Conservation (phyloP, 1,284 basidiomycete genomes). For the Boletus smithii region DNA sequence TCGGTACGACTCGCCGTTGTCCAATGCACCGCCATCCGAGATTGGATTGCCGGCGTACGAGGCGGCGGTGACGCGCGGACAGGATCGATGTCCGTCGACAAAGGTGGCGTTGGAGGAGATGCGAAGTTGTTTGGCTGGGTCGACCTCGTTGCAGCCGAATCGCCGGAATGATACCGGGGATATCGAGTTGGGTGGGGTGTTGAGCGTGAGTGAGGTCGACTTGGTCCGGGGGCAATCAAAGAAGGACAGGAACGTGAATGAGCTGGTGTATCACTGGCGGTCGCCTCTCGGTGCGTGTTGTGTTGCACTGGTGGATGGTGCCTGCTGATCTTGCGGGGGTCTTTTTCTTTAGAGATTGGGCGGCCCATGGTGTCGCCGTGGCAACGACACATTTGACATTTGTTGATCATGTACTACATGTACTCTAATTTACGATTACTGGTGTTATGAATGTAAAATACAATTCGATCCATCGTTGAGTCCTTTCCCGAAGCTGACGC, state of each 20-base stretch:
- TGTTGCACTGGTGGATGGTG: background rate
- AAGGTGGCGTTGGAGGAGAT: slow-evolving; percentile 1
- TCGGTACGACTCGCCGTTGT: background rate
- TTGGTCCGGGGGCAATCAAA: slow-evolving; percentile 34
- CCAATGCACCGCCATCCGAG: background rate
- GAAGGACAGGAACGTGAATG: slow-evolving; percentile 35
- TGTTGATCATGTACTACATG: too few relatives aligned
- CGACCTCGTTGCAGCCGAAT: slow-evolving; percentile 40
- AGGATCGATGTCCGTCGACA: background rate
- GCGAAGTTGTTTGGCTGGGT: too few relatives aligned
- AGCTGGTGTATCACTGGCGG: slow-evolving; percentile 46
- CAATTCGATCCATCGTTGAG: too few relatives aligned
- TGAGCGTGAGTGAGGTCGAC: slow-evolving; percentile 36
- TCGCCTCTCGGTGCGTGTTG: slow-evolving; percentile 48
- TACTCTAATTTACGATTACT: too few relatives aligned
- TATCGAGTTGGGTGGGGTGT: slow-evolving; percentile 32
- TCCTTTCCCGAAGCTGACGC: too few relatives aligned
- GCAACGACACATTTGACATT: slow-evolving; percentile 1
- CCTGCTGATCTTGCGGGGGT: background rate
- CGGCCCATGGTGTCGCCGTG: slow-evolving; percentile 13
- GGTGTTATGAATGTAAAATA: too few relatives aligned
- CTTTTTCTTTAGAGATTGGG: slow-evolving; percentile 13
- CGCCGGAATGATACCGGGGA: slow-evolving; percentile 40
- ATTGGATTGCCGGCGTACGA: slow-evolving; percentile 15
- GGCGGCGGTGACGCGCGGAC: background rate